These are phyloP conservation scores for Claviceps pazoutovae DNA, from an alignment of 2,329 filamentous ascomycete genomes.

Conservation along the genomic window DNA sequence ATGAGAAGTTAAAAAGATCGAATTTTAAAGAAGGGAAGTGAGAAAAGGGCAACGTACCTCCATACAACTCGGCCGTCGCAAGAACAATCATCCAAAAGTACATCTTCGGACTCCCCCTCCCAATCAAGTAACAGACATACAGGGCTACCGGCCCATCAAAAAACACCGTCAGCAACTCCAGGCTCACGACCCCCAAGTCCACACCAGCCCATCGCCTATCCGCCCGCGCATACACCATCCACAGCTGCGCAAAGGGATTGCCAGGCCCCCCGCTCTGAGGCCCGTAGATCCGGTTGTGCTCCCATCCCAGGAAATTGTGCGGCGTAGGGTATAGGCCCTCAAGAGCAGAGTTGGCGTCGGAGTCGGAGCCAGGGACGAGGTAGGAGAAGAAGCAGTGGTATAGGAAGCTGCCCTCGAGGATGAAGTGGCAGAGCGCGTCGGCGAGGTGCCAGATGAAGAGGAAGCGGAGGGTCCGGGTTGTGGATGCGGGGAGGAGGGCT, in stretches of 20 bases:
- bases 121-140: slow-evolving; percentile 25
- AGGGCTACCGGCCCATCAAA: too few relatives aligned
- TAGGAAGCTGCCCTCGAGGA: slow-evolving; percentile 80
- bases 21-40: too few relatives aligned
- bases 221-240: slow-evolving; percentile 56
- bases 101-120: slow-evolving; percentile 37
- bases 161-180: slow-evolving; percentile 53
- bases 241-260: slow-evolving; percentile 37
- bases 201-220: slow-evolving; percentile 50
- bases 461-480: slow-evolving; percentile 47
- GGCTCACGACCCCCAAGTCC: slow-evolving; percentile 48
- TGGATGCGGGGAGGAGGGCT: slow-evolving; percentile 30
- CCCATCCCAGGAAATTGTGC: slow-evolving; percentile 35
- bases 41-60: slow-evolving; percentile 30
- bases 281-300: slow-evolving; percentile 36
- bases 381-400: slow-evolving; percentile 79
- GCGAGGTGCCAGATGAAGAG: slow-evolving; percentile 94
- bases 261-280: slow-evolving; percentile 33
- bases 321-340: too few relatives aligned
- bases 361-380: slow-evolving; percentile 30
- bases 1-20: background rate
- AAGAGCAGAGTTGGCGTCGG: too few relatives aligned
- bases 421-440: slow-evolving; percentile 80
- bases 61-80: slow-evolving; percentile 51
- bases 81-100: slow-evolving; percentile 51